Evolutionary conservation across 495 filamentous ascomycete genomes (phyloP), one percentile per base, ranked within the genome.

Genomic region (Astrocystis sublimbata): DNA sequence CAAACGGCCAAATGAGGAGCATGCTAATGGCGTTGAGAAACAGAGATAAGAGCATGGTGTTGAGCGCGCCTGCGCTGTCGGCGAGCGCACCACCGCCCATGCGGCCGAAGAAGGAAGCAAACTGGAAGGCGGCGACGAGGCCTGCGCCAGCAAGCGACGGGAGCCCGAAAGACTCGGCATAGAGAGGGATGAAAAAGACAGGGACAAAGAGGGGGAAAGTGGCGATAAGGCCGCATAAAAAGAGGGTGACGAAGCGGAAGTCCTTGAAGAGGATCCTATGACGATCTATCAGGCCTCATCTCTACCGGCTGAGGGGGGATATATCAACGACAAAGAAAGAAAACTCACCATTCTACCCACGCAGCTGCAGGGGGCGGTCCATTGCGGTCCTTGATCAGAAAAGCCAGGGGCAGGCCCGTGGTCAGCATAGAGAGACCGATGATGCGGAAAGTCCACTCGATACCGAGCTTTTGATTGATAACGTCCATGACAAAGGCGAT

Each of bases 201-300:
- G 84, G 84, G 2, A 88, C 83, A 58, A 85, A 81, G n/a, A 86
- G 76, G 0, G 84, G 79, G 65, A 88, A 86, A 19, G 83, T 86
- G 3, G 74, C 84, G n/a, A 86, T 79, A 1, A 78, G 79, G 3
- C 82, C 81, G 12, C 76, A 76, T 4, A 81, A 56, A 63, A 86
- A 86, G 31, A 86, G 71, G 0, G 78, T 71, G 6, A 69, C 43
- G 66, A 86, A 88, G 24, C 76, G 77, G 12, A 77, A 45, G 55
- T 81, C 78, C 17, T 73, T 74, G 63, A 85, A 83, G 12, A 85
- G 71, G 26, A 69, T 65, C 79, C 78, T 79, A 35, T 23, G 21
- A n/a, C 24, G 26, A 40, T 41, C 21, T 56, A 6, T 41, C 8
- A 15, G 13, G 33, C 33, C 33, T 13, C 33, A 36, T 6, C 33